Evolutionary conservation across 2,329 filamentous ascomycete genomes (phyloP).

Genomic region (Aureobasidium sp.): DNA sequence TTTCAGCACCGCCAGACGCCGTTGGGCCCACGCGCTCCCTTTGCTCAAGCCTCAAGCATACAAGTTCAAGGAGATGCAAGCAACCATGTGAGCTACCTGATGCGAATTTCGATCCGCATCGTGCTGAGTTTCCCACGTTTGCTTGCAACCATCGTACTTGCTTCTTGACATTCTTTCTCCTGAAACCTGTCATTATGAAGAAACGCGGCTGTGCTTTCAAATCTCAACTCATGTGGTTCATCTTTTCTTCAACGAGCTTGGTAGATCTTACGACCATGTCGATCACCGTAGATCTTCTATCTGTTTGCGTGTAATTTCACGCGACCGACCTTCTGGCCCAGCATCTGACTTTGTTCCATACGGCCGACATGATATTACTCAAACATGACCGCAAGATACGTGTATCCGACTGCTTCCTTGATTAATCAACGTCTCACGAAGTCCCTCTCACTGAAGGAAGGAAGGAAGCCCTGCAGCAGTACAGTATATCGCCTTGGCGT

Average conservation of each 20-base stretch:
- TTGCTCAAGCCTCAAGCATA: no score
- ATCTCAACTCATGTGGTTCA: not conserved
- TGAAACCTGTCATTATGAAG: no score
- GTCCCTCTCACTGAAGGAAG: not conserved
- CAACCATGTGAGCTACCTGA: no score
- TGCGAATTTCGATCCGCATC: no score
- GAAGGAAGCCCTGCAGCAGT: not conserved
- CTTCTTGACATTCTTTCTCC: no score
- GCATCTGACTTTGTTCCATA: not conserved
- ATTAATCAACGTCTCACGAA: not conserved
- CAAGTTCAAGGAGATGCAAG: no score
- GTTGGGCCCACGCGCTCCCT: not conserved
- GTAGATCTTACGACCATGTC: not conserved
- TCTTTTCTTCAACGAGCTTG: not conserved
- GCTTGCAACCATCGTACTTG: no score
- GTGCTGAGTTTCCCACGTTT: no score
- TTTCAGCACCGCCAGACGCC: not conserved
- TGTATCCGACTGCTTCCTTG: not conserved
- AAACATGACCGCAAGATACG: not conserved
- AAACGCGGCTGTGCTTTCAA: no score
- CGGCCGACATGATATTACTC: not conserved
- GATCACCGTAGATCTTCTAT: conserved; percentile 3
- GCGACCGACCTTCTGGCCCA: conserved; percentile 3
- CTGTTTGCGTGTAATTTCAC: not conserved
- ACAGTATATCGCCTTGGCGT: not conserved